phyloP scores from a whole-genome alignment of 1,284 basidiomycete genomes.

The Heterobasidion annosum region DNA sequence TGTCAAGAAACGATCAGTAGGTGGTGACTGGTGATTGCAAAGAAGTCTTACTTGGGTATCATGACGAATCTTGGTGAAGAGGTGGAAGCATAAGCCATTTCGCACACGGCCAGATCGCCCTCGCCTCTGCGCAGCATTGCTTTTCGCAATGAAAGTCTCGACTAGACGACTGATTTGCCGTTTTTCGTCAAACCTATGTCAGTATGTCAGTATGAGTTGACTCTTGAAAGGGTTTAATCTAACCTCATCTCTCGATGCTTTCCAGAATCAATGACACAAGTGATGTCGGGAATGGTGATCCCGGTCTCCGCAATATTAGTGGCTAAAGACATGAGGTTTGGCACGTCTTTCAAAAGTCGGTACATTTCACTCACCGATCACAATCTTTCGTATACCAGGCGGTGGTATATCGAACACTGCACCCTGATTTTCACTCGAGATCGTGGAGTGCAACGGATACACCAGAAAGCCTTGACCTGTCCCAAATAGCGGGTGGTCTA shows the following conservation, averaged over 20 bases:
- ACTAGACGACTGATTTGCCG: conserved; percentile 90
- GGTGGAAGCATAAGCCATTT: conserved; percentile 88
- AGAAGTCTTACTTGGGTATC: conserved; percentile 50
- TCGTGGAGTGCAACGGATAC: conserved; percentile 89
- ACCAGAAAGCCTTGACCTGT: conserved; percentile 61
- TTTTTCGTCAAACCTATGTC: conserved; percentile 87
- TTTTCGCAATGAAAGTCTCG: conserved; percentile 89
- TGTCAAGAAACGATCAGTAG: conserved; percentile 21
- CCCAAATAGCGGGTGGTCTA: conserved; percentile 73
- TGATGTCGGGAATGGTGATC: conserved; percentile 97
- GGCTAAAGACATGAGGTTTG: conserved; percentile 27
- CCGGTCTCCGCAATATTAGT: conserved; percentile 80
- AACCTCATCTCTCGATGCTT: conserved; percentile 91
- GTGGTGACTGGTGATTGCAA: conserved; percentile 12
- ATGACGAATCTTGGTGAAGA: conserved; percentile 87
- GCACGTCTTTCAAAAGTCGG: background rate
- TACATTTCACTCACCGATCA: conserved; percentile 54
- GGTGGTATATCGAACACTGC: conserved; percentile 88
- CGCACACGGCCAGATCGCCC: conserved; percentile 92
- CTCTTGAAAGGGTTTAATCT: conserved; percentile 1
- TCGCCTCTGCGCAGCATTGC: conserved; percentile 89
- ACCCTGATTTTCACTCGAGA: conserved; percentile 85
- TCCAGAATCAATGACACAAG: conserved; percentile 94
- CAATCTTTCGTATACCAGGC: conserved; percentile 79
- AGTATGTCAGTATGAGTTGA: conserved; percentile 7